Evolutionary conservation across 805 yeast species (phyloP).

Genomic region (Wickerhamomyces xylosicus): DNA sequence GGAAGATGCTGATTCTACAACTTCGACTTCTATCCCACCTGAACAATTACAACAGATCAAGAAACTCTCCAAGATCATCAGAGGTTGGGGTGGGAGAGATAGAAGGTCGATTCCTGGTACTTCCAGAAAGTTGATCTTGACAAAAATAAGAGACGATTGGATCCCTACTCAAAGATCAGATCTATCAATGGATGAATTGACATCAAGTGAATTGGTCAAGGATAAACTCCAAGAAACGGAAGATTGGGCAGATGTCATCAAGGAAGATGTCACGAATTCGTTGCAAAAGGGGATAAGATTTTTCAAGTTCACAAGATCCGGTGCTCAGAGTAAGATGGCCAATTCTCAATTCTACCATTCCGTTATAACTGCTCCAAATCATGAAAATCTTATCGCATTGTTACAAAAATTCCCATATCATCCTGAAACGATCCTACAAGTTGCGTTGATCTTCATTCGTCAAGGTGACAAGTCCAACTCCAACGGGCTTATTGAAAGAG

Average conservation of each 20-base stretch:
- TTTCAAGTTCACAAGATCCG: slow-evolving; percentile 38
- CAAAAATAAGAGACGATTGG: slow-evolving; percentile 76
- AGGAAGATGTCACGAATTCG: slow-evolving; percentile 27
- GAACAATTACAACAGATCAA: slow-evolving; percentile 58
- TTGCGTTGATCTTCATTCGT: slow-evolving; percentile 60
- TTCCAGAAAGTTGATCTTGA: slow-evolving; percentile 50
- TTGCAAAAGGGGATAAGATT: slow-evolving; percentile 39
- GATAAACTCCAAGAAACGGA: slow-evolving; percentile 22
- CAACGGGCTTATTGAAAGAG: slow-evolving; percentile 66
- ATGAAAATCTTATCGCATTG: slow-evolving; percentile 51
- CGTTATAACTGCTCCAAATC: slow-evolving; percentile 68
- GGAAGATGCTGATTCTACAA: slow-evolving; percentile 68
- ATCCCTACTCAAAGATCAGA: slow-evolving; percentile 59
- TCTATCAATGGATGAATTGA: slow-evolving; percentile 46
- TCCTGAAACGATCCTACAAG: slow-evolving; percentile 69
- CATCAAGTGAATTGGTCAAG: slow-evolving; percentile 26
- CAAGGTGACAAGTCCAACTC: slow-evolving; percentile 68
- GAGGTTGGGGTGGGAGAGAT: slow-evolving; percentile 84
- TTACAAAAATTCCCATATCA: slow-evolving; percentile 62
- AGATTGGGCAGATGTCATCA: slow-evolving; percentile 42
- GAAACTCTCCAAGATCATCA: slow-evolving; percentile 35
- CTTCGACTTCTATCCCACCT: slow-evolving; percentile 59
- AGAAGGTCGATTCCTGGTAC: slow-evolving; percentile 68
- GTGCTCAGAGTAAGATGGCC: slow-evolving; percentile 24
- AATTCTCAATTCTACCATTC: slow-evolving; percentile 48